Conservation (phyloP, 169 alveolate genomes). For the Plasmodium gaboni region DNA sequence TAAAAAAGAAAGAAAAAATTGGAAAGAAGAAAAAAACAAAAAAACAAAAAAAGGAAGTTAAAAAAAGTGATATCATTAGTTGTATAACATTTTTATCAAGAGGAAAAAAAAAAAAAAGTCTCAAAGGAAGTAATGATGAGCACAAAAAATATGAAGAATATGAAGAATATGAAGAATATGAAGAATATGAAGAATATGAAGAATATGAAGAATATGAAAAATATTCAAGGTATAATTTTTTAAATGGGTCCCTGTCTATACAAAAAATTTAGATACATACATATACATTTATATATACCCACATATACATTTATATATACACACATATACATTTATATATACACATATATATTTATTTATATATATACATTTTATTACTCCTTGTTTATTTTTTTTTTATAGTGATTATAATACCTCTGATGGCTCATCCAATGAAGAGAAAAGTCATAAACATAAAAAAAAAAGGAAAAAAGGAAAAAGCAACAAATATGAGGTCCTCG, state of each 20-base stretch:
- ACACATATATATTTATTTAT: not conserved
- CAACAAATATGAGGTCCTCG: not conserved
- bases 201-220: not conserved
- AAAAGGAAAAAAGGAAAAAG: not conserved
- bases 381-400: not conserved
- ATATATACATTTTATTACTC: not conserved
- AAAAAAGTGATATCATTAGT: slow-evolving; percentile 34
- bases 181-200: not conserved
- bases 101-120: slow-evolving; percentile 6
- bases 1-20: not conserved
- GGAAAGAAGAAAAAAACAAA: slow-evolving; percentile 12
- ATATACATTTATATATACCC: not conserved
- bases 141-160: not conserved
- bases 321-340: not conserved
- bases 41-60: not conserved
- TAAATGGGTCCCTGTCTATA: too few species aligned
- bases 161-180: not conserved
- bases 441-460: not conserved
- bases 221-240: slow-evolving; percentile 5
- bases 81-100: slow-evolving; percentile 29
- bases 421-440: not conserved
- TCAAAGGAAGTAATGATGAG: not conserved
- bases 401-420: not conserved
- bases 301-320: not conserved
- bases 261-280: not conserved